Percentiles rank a stretch among this genome's conserved stretches.
These are phyloP conservation scores for Aspergillus chevalieri DNA, from an alignment of 2,329 filamentous ascomycete species.

Conservation along the genomic window DNA sequence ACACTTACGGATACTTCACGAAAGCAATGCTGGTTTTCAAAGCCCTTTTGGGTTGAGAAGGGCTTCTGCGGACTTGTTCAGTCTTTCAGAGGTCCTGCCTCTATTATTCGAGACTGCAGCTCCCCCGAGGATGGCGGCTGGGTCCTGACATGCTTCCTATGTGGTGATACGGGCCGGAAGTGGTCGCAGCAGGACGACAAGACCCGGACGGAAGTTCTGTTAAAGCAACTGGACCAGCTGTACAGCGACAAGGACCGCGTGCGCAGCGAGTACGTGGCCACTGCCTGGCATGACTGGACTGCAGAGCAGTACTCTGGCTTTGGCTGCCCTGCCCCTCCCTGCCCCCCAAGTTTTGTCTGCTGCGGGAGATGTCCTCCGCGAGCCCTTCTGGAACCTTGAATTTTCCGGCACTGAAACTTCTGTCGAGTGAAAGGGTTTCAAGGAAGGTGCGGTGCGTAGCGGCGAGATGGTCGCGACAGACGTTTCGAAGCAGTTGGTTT, in stretches of 20 bases:
- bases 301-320: constrained; percentile 32
- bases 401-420: constrained; percentile 53
- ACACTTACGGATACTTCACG: constrained; percentile 44
- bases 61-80: constrained; percentile 44
- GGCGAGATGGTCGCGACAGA: constrained; percentile 47
- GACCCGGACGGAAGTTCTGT: constrained; percentile 4
- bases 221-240: constrained; percentile 11
- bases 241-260: constrained; percentile 2
- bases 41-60: constrained; percentile 42
- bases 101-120: constrained; percentile 43
- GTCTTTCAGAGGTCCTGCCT: constrained; percentile 42
- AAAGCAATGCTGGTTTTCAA: constrained; percentile 46
- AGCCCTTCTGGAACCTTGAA: constrained; percentile 39
- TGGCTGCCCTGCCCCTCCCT: constrained; percentile 36
- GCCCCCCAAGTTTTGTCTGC: constrained; percentile 32
- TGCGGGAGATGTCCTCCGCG: constrained; percentile 28
- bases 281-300: constrained; percentile 34
- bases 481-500: constrained; percentile 25
- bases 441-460: constrained; percentile 51
- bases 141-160: constrained; percentile 39
- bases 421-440: constrained; percentile 51
- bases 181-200: constrained; percentile 19
- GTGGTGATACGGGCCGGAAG: constrained; percentile 27
- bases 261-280: constrained; percentile 24
- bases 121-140: constrained; percentile 16